A percentile compares a stretch with the other conserved stretches of the same genome.
phyloP scores from a whole-genome alignment of 108 stramenopile genomes.

The Craspedostauros australis region DNA sequence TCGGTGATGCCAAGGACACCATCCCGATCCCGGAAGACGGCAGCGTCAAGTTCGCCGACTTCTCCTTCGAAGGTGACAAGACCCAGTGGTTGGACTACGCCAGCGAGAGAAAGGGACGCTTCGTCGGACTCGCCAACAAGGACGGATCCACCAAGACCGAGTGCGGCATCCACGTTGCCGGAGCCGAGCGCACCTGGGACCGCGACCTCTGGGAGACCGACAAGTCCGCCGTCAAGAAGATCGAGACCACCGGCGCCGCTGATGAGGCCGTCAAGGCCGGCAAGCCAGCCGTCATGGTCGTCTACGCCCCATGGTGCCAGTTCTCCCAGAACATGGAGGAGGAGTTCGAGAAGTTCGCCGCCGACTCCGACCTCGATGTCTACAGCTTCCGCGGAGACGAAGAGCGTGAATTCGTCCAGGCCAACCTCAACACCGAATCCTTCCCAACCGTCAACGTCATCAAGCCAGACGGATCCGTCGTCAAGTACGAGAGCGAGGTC shows the following conservation, averaged over 20 bases:
- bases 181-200: conserved; percentile 87
- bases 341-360: conserved; percentile 71
- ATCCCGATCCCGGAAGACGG: conserved; percentile 89
- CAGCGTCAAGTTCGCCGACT: conserved; percentile 70
- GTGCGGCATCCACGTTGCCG: conserved; percentile 94
- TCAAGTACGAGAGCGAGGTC: conserved; percentile 87
- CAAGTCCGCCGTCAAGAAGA: conserved; percentile 54
- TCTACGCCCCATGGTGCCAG: conserved; percentile 93
- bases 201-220: conserved; percentile 83
- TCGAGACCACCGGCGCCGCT: conserved; percentile 63
- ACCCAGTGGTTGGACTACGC: conserved; percentile 93
- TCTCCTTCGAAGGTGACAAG: conserved; percentile 81
- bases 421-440: conserved; percentile 78
- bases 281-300: conserved; percentile 73
- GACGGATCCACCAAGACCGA: conserved; percentile 98
- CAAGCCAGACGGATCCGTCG: conserved; percentile 76
- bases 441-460: conserved; percentile 91
- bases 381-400: conserved; percentile 90
- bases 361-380: conserved; percentile 47
- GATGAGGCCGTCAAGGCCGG: conserved; percentile 59
- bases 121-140: conserved; percentile 92
- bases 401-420: conserved; percentile 83
- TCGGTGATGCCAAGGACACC: conserved; percentile 94
- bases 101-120: conserved; percentile 92
- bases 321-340: conserved; percentile 87